Evolutionary conservation across 371 early-diverging fungal species (phyloP).

Genomic region (Mucor racemosus): DNA sequence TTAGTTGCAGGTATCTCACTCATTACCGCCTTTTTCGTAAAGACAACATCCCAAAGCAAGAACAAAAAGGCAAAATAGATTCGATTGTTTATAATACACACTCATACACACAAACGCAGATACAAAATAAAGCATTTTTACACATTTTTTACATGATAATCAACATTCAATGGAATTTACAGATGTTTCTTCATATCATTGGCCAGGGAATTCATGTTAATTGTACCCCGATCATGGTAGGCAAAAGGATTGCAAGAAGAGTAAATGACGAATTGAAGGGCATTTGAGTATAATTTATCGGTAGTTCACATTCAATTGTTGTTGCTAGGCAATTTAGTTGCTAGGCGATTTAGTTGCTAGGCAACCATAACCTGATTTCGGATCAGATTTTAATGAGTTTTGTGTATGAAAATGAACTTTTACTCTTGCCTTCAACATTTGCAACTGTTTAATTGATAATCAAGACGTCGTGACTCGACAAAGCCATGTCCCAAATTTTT

Average conservation of each 20-base stretch:
- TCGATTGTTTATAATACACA: neutral
- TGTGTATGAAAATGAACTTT: no score
- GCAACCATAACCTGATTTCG: no score
- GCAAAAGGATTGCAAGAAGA: neutral
- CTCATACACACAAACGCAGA: neutral
- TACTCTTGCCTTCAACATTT: no score
- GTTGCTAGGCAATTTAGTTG: neutral
- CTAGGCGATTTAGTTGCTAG: no score
- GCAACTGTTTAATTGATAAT: neutral
- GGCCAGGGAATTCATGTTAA: neutral
- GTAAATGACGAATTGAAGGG: neutral
- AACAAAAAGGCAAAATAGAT: conserved; percentile 55
- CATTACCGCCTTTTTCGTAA: conserved; percentile 73
- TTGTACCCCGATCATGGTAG: neutral
- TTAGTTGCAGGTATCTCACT: conserved; percentile 76
- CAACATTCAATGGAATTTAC: neutral
- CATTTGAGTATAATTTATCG: neutral
- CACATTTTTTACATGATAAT: neutral
- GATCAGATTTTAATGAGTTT: no score
- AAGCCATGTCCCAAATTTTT: conserved; percentile 15
- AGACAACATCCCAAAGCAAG: conserved; percentile 78
- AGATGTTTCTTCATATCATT: conserved; percentile 12
- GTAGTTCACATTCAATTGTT: neutral
- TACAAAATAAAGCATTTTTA: conserved; percentile 8
- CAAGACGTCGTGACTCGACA: neutral